Evolutionary conservation across 257 asterid species (phyloP).

Genomic region (Primulina eburnea): DNA sequence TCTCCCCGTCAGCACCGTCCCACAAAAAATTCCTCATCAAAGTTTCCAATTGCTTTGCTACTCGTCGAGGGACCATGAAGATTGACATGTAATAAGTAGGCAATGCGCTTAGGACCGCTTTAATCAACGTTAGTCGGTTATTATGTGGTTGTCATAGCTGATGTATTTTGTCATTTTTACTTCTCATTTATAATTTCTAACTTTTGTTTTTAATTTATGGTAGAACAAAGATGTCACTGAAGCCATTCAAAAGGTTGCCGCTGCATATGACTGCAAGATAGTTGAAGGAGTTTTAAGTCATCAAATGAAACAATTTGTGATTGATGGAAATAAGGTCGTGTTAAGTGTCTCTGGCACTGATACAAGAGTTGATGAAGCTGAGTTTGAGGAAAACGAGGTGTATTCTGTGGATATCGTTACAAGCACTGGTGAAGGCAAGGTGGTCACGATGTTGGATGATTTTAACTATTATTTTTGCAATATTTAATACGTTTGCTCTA

Average conservation of each 20-base stretch:
- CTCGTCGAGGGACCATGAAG: too few species aligned
- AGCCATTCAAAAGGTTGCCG: constrained; percentile 89
- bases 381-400: constrained; percentile 92
- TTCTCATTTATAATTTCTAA: not conserved
- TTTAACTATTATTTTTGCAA: not conserved
- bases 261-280: constrained; percentile 90
- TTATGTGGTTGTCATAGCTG: constrained; percentile 4
- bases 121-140: not conserved
- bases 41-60: too few species aligned
- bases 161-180: not conserved
- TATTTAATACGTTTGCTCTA: not conserved
- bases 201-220: constrained; percentile 9
- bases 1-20: too few species aligned
- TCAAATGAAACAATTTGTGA: constrained; percentile 92
- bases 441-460: constrained; percentile 19
- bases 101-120: too few species aligned
- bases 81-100: too few species aligned
- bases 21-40: too few species aligned
- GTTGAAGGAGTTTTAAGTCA: constrained; percentile 94
- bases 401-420: constrained; percentile 79
- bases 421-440: constrained; percentile 98
- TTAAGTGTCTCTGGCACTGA: constrained; percentile 69
- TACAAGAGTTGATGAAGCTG: constrained; percentile 89
- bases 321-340: constrained; percentile 92
- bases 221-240: constrained; percentile 79